phyloP scores from a whole-genome alignment of 495 filamentous ascomycete species.

The Aspergillus wentii region DNA sequence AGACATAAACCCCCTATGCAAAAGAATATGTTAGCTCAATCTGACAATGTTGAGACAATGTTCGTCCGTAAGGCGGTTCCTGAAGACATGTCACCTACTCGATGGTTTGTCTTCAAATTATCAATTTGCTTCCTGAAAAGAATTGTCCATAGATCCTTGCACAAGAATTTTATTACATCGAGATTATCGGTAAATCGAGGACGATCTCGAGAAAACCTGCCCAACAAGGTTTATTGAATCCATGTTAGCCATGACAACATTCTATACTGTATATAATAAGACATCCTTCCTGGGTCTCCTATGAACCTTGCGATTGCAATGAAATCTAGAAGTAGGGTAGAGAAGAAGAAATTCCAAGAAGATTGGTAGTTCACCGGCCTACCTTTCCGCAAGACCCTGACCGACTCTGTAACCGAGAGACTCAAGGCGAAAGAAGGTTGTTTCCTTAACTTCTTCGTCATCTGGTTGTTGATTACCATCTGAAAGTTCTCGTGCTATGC shows the following conservation, averaged over 20 bases:
- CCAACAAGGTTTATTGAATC: background rate
- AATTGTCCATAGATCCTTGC: conserved; percentile 94
- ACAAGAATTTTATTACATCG: conserved; percentile 94
- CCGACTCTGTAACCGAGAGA: conserved; percentile 85
- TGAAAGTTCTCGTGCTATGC: conserved; percentile 49
- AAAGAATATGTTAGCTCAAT: background rate
- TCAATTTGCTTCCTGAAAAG: conserved; percentile 96
- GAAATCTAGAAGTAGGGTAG: background rate
- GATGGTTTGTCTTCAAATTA: conserved; percentile 97
- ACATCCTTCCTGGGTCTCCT: no score
- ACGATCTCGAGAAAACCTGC: conserved; percentile 80
- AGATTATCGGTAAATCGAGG: conserved; percentile 83
- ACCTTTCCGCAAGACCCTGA: conserved; percentile 90
- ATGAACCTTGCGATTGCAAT: no score
- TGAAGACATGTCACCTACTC: conserved; percentile 43
- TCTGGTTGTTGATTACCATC: conserved; percentile 44
- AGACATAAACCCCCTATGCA: conserved; percentile 81
- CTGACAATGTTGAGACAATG: background rate
- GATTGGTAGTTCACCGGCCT: no score
- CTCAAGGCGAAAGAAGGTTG: conserved; percentile 81
- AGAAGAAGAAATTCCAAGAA: background rate
- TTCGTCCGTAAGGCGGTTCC: background rate
- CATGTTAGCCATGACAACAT: background rate
- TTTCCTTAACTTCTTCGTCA: conserved; percentile 75
- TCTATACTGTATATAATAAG: no score